Percentiles rank a stretch among this genome's conserved stretches.
These are phyloP conservation scores for Dactylellina drechsleri DNA, from an alignment of 2,329 filamentous ascomycete species.

Conservation along the genomic window DNA sequence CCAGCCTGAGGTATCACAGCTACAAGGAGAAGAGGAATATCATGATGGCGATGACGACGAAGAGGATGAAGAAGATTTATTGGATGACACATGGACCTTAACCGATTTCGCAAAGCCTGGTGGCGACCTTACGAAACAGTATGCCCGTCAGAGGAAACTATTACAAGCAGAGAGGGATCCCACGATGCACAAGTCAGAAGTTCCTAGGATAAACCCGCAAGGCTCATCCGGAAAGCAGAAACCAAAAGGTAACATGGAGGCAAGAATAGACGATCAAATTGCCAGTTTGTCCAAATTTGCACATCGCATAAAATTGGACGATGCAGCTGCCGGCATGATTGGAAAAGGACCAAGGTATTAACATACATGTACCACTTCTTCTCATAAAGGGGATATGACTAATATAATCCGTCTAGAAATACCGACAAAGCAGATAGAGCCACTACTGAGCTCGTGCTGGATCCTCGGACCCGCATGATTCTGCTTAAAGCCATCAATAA, in stretches of 20 bases:
- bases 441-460: constrained; percentile 92
- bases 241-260: constrained; percentile 79
- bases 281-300: constrained; percentile 85
- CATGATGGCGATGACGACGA: constrained; percentile 62
- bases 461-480: constrained; percentile 94
- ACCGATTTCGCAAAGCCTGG: constrained; percentile 62
- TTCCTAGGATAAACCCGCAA: constrained; percentile 78
- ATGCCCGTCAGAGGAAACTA: constrained; percentile 82
- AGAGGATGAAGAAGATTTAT: constrained; percentile 63
- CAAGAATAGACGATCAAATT: constrained; percentile 87
- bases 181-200: constrained; percentile 65
- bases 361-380: not conserved
- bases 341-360: constrained; percentile 63
- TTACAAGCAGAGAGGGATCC: constrained; percentile 67
- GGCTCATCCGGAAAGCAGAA: constrained; percentile 62
- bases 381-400: not conserved
- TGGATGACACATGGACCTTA: constrained; percentile 65
- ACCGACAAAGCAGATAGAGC: constrained; percentile 93
- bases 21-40: constrained; percentile 67
- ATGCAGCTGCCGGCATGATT: constrained; percentile 67
- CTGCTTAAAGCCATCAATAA: constrained; percentile 95
- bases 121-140: constrained; percentile 83
- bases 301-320: constrained; percentile 82
- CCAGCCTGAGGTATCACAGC: constrained; percentile 55
- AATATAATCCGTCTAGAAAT: constrained; percentile 62